A percentile compares a stretch with the other conserved stretches of the same genome.
These are phyloP conservation scores for Saccharomyces hybrid DNA, from an alignment of 1,139 yeast species.

Conservation along the genomic window DNA sequence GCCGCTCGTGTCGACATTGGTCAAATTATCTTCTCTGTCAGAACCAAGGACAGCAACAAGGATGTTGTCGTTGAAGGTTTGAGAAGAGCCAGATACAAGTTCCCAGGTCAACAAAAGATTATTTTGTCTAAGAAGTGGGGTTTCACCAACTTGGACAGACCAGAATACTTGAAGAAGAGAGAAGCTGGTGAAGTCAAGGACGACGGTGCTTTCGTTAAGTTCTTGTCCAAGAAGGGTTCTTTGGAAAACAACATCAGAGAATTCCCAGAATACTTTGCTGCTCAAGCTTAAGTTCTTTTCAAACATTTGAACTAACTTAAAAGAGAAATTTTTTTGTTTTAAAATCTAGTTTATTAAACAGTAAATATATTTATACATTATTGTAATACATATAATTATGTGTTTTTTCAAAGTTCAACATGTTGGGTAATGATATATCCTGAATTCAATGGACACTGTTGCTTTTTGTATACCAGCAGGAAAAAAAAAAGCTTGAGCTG, in stretches of 20 bases:
- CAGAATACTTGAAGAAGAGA: constrained; percentile 88
- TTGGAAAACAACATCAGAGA: constrained; percentile 84
- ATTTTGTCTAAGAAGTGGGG: constrained; percentile 99
- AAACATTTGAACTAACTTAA: neutral
- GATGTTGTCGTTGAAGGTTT: constrained; percentile 97
- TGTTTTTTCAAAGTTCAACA: neutral
- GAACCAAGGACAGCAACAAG: constrained; percentile 97
- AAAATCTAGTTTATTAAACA: neutral
- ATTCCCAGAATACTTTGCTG: constrained; percentile 83
- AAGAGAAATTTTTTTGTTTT: neutral
- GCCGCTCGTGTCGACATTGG: constrained; percentile 99
- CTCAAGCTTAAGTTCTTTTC: constrained; percentile 33
- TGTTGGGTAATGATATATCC: neutral
- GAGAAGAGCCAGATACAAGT: constrained; percentile 99
- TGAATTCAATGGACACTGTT: neutral
- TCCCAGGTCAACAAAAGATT: constrained; percentile 99
- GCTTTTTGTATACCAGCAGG: neutral
- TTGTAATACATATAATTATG: constrained; percentile 1
- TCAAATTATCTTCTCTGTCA: constrained; percentile 95
- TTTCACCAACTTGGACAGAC: constrained; percentile 98
- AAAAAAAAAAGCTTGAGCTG: neutral
- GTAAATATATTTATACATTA: neutral
- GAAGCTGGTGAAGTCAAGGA: constrained; percentile 97
- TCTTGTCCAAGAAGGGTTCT: constrained; percentile 94
- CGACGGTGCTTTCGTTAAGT: constrained; percentile 99